phyloP scores from a whole-genome alignment of 1,284 basidiomycete species.

The Lentinus polychrous region DNA sequence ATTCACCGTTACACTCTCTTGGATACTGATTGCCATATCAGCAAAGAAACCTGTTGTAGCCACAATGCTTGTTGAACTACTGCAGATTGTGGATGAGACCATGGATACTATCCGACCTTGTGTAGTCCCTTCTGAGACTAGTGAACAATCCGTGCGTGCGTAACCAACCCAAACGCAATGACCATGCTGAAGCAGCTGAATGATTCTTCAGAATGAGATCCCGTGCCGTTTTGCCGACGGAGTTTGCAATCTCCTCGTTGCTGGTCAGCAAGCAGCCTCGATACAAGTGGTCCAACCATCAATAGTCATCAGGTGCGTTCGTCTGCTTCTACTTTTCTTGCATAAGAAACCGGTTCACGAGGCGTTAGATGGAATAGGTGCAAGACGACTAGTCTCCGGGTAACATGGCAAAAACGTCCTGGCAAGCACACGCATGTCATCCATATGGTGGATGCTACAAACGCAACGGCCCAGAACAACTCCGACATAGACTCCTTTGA shows the following conservation, averaged over 20 bases:
- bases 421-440: slow-evolving; percentile 27
- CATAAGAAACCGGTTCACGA: no score
- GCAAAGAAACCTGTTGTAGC: slow-evolving; percentile 41
- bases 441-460: slow-evolving; percentile 49
- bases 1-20: neutral
- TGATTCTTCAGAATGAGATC: neutral
- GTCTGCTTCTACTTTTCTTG: no score
- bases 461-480: no score
- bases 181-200: neutral
- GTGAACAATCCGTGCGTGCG: slow-evolving; percentile 1
- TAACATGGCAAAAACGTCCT: no score
- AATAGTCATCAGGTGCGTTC: slow-evolving; percentile 50
- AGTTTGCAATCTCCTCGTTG: slow-evolving; percentile 53
- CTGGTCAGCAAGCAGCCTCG: slow-evolving; percentile 51
- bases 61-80: slow-evolving; percentile 36
- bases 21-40: slow-evolving; percentile 18
- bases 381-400: no score
- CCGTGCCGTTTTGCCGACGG: slow-evolving; percentile 42
- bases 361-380: no score
- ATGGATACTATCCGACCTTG: slow-evolving; percentile 23
- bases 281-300: slow-evolving; percentile 47
- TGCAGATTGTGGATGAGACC: slow-evolving; percentile 23
- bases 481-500: no score
- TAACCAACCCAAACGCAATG: no score
- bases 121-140: slow-evolving; percentile 17